Base-by-base conservation (phyloP, 495 filamentous ascomycete species). In the Achaetomiella virescens region DNA sequence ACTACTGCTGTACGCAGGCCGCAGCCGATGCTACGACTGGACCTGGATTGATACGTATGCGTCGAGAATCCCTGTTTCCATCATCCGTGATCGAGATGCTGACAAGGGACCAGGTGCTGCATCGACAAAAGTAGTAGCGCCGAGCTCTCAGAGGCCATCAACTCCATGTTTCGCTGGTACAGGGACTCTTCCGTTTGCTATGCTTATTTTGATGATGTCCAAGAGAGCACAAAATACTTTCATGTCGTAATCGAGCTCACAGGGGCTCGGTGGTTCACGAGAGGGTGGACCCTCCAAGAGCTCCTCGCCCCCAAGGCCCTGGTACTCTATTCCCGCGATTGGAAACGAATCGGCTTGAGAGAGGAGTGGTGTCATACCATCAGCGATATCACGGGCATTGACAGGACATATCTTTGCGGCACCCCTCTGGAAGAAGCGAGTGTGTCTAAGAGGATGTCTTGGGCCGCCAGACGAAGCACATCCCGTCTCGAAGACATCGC, bases 101-200 rank as follows among this genome's bases (percentile, higher is more conserved):
- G 20, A 18, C 36, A 37, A 41, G 20, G 5, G 8, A 12, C 14
- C n/a, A 44, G 41, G 2, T 44, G 41, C 51, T 61, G 47, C 45
- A 76, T 76, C 40, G 66, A 76, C 61, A 72, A 73, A 54, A 59
- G 20, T 3, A 72, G 62, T 54, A 66, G 61, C 35, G 65, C 70
- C 6, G 73, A 74, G 57, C 66, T 76, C 9, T 65, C 67, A 12
- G 66, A 71, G 40, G 66, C 70, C 37, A 71, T 71, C 52, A 72
- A 72, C 48, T 64, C 65, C 22, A 69, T 75, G 73, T 61, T 53
- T 36, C 49, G 24, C 1, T 63, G 61, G 61, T 63, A 63, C 45
- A 25, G 38, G 15, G 25, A 57, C 3, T 52, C 61, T 2, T 47
- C 15, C n/a, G 31, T 63, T 14, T 66, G 65, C 57, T 65, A 63